phyloP scores from a whole-genome alignment of 129 eudicot genomes.

The Dittrichia graveolens region DNA sequence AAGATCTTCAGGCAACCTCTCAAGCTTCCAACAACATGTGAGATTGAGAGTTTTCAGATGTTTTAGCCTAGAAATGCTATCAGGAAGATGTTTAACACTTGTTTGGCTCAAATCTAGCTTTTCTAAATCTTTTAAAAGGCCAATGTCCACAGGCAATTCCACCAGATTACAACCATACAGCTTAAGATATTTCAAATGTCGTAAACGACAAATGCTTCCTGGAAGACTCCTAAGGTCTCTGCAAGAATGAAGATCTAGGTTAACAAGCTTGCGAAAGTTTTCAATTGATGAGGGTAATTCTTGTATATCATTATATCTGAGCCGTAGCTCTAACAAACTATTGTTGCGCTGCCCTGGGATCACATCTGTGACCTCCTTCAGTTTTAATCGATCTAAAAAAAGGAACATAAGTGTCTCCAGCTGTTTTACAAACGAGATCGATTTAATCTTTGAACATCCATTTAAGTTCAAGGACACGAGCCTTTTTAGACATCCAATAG shows the following conservation, averaged over 20 bases:
- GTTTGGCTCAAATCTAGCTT: not conserved
- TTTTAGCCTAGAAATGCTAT: not conserved
- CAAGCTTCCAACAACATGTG: not conserved
- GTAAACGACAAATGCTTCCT: constrained; percentile 23
- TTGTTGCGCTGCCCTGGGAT: not conserved
- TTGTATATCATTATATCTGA: not conserved
- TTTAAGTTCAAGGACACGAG: constrained; percentile 17
- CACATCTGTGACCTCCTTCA: not conserved
- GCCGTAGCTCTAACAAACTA: not conserved
- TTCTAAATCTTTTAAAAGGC: not conserved
- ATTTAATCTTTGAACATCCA: not conserved
- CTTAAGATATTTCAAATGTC: constrained; percentile 1
- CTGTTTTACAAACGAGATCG: not conserved
- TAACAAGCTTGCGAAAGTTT: constrained; percentile 18
- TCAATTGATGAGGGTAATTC: constrained; percentile 29
- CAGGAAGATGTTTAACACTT: not conserved
- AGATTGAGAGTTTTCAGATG: not conserved
- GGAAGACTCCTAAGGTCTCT: constrained; percentile 17
- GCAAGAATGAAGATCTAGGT: not conserved
- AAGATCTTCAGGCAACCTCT: constrained; percentile 18
- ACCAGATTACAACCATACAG: not conserved
- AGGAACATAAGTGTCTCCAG: constrained; percentile 20
- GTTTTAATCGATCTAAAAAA: not conserved
- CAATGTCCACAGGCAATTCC: not conserved
- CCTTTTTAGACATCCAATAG: not conserved